phyloP scores from a whole-genome alignment of 1,139 yeast species.

The Hansenula sp. region DNA sequence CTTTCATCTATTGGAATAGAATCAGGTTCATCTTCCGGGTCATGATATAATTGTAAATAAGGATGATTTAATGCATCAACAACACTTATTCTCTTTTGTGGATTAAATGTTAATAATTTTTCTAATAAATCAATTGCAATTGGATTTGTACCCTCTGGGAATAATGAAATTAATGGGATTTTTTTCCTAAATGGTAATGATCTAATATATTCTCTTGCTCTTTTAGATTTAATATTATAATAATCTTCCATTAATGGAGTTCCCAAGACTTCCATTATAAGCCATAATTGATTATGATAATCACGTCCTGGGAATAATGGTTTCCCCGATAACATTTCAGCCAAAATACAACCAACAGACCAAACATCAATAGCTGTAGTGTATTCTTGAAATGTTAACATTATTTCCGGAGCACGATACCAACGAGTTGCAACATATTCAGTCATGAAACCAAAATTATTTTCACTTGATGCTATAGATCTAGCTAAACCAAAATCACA shows the following conservation, averaged over 20 bases:
- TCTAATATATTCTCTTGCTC: conserved; percentile 60
- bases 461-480: conserved; percentile 73
- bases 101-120: conserved; percentile 58
- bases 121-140: conserved; percentile 58
- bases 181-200: conserved; percentile 51
- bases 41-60: conserved; percentile 61
- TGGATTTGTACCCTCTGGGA: conserved; percentile 47
- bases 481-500: conserved; percentile 95
- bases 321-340: conserved; percentile 50
- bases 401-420: conserved; percentile 79
- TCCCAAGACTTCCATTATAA: conserved; percentile 60
- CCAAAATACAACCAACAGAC: conserved; percentile 77
- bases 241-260: conserved; percentile 59
- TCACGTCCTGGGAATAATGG: conserved; percentile 83
- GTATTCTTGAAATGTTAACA: conserved; percentile 65
- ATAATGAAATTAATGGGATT: conserved; percentile 37
- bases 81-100: conserved; percentile 59
- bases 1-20: conserved; percentile 70
- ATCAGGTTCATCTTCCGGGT: conserved; percentile 66
- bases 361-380: conserved; percentile 72
- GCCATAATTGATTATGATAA: conserved; percentile 59
- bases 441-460: conserved; percentile 62
- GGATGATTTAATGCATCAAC: conserved; percentile 65
- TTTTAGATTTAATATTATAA: conserved; percentile 48
- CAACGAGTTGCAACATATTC: conserved; percentile 79